Percentiles rank a stretch among this genome's conserved stretches.
phyloP scores from a whole-genome alignment of 1,139 yeast species.

The Trichomonascaceae sp. region DNA sequence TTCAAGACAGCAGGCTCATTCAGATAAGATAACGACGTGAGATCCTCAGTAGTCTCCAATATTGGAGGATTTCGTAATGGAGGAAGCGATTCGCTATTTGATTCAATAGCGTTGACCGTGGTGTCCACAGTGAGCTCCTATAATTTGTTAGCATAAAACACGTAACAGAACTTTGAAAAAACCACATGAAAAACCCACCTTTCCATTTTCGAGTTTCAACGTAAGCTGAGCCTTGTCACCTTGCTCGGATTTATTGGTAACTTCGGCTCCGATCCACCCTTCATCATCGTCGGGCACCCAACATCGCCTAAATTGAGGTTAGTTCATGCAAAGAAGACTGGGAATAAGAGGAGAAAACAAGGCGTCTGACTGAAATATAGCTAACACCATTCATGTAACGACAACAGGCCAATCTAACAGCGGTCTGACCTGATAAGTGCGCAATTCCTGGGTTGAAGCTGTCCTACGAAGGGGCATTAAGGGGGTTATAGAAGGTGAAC shows the following conservation, averaged over 20 bases:
- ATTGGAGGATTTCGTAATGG: slow-evolving; percentile 90
- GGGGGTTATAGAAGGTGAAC: neutral
- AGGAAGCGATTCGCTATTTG: slow-evolving; percentile 43
- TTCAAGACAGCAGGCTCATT: slow-evolving; percentile 93
- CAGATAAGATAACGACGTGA: slow-evolving; percentile 83
- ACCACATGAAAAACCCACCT: slow-evolving; percentile 18
- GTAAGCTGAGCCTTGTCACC: slow-evolving; percentile 50
- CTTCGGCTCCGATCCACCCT: slow-evolving; percentile 92
- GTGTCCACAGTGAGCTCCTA: slow-evolving; percentile 26
- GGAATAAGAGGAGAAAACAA: neutral
- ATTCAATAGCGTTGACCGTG: slow-evolving; percentile 41
- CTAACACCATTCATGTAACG: neutral
- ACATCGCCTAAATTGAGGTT: slow-evolving; percentile 50
- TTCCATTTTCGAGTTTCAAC: slow-evolving; percentile 56
- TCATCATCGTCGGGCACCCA: slow-evolving; percentile 87
- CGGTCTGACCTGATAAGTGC: neutral
- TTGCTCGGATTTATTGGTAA: slow-evolving; percentile 47
- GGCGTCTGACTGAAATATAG: neutral
- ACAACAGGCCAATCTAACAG: neutral
- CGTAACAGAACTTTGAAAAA: neutral
- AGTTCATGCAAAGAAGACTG: slow-evolving; percentile 1
- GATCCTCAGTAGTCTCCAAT: slow-evolving; percentile 89
- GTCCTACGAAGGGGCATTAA: neutral
- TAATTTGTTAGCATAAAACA: slow-evolving; percentile 1
- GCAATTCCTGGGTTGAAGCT: neutral